phyloP scores from a whole-genome alignment of 208 protist genomes.

The Crithidia expoeki region DNA sequence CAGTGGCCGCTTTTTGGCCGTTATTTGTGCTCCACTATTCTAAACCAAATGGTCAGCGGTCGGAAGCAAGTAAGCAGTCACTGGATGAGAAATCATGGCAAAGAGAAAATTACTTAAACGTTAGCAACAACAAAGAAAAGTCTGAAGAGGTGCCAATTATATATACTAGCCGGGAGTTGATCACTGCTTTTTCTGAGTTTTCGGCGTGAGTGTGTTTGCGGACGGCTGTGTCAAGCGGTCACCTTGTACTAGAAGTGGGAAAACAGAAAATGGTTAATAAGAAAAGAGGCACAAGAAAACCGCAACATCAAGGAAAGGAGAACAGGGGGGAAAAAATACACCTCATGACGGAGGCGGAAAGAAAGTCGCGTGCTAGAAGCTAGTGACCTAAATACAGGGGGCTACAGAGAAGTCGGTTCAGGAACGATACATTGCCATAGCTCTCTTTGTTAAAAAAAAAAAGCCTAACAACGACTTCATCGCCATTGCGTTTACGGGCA shows the following conservation, averaged over 20 bases:
- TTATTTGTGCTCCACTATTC: too few species aligned
- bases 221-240: neutral
- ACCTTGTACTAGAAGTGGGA: neutral
- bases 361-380: too few species aligned
- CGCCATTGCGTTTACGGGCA: conserved; percentile 12
- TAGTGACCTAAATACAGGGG: too few species aligned
- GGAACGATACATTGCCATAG: too few species aligned
- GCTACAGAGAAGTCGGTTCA: too few species aligned
- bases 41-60: too few species aligned
- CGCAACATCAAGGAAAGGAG: neutral
- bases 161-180: neutral
- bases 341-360: too few species aligned
- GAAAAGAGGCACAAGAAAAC: neutral
- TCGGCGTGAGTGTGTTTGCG: neutral
- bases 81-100: too few species aligned
- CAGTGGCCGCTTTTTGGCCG: too few species aligned
- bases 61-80: too few species aligned
- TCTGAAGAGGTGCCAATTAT: neutral
- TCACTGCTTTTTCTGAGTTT: neutral
- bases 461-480: too few species aligned
- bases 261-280: neutral
- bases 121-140: neutral
- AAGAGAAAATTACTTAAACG: neutral
- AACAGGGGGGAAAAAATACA: neutral
- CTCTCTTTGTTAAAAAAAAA: too few species aligned